Base-by-base conservation (phyloP, 2,329 filamentous ascomycete species). In the Byssochlamys sp. region DNA sequence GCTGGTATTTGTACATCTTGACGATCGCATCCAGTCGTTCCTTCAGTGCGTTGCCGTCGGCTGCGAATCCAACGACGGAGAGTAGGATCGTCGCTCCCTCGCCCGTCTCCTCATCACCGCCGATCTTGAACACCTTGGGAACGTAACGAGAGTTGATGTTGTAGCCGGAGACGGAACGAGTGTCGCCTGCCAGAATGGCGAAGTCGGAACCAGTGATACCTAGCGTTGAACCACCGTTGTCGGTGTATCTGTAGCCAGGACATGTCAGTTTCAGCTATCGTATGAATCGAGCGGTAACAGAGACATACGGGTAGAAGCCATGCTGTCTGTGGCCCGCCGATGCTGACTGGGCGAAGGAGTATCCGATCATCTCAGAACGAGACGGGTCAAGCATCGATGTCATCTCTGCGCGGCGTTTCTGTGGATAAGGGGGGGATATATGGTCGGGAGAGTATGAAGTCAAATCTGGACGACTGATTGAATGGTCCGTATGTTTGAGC, bases 1-100 rank as follows among this genome's bases (percentile, higher is more conserved):
- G 92, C 73, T 95, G 91, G 80, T 96, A 96, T 69, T 89, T 89
- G 84, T 97, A 97, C 87, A 97, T 95, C 81, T 96, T 97, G 81
- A 95, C 94, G 70, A 96, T 85, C 62, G 90, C 87, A 73, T 97
- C 92, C 62, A 97, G 84, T 63, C 90, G 89, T 78, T 97, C 92
- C 76, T 94, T 92, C 66, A 99, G 81, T 35, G 94, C 92, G 68
- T 91, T 86, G 59, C 94, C 94, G 73, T 99, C 94, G 62, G 94
- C 94, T 12, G 91, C 90, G 72, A 96, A 99, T 52, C 94, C 94
- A 50, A 96, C 92, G 0, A 99, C 92, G 1, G 91, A 95, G 53
- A 99, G 83, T 14, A 97, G 84, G 68, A 99, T 89, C 56, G 85
- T 89, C 55, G 90, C 89, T 66, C 91, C 90, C 60, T 88, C 84